Evolutionary conservation across 345 rosid genomes (phyloP).

Genomic region (Trapa incisa): DNA sequence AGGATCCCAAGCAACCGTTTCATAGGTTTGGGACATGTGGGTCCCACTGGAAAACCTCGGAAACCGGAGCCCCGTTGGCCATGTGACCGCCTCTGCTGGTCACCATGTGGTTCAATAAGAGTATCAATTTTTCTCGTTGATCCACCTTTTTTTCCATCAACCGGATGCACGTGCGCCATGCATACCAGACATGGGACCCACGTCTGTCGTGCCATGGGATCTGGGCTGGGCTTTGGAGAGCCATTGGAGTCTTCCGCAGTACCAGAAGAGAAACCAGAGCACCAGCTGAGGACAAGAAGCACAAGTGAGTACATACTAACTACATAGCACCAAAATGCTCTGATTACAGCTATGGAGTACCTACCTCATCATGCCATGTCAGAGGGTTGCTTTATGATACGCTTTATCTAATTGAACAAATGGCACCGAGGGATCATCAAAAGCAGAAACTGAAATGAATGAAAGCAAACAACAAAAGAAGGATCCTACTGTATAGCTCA

Average conservation of each 20-base stretch:
- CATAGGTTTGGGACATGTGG: slow-evolving; percentile 10
- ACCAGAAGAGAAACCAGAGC: slow-evolving; percentile 6
- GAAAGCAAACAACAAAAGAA: too few relatives aligned
- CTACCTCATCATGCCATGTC: too few relatives aligned
- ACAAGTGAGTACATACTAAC: neutral
- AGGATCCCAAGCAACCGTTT: neutral
- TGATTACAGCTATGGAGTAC: too few relatives aligned
- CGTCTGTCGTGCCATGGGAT: slow-evolving; percentile 17
- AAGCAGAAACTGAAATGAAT: too few relatives aligned
- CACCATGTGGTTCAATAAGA: slow-evolving; percentile 24
- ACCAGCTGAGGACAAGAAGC: neutral
- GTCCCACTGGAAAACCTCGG: slow-evolving; percentile 15
- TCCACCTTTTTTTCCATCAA: neutral
- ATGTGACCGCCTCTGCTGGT: slow-evolving; percentile 61
- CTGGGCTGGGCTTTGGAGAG: slow-evolving; percentile 31
- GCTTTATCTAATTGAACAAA: too few relatives aligned
- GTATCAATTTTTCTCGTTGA: neutral
- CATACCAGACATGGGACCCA: slow-evolving; percentile 18
- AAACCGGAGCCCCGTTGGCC: slow-evolving; percentile 8
- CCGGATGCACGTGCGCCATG: slow-evolving; percentile 1
- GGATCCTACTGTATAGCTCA: too few relatives aligned
- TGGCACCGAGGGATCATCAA: too few relatives aligned
- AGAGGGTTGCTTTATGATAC: too few relatives aligned
- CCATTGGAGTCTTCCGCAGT: slow-evolving; percentile 17
- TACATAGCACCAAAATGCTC: too few relatives aligned